These are phyloP conservation scores for Mortierella sp. DNA, from an alignment of 371 early-diverging fungal genomes.

Conservation along the genomic window DNA sequence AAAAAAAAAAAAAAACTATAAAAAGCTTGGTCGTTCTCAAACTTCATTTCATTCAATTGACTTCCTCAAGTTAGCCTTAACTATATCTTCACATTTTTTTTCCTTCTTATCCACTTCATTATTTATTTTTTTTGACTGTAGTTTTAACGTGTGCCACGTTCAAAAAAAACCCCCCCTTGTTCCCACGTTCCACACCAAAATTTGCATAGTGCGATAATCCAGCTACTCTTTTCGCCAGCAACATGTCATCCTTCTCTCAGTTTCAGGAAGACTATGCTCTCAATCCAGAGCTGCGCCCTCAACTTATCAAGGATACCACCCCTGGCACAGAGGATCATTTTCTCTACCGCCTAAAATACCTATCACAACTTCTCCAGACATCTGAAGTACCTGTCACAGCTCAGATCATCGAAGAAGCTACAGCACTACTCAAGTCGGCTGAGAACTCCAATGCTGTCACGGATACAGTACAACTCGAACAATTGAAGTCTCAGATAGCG, in stretches of 20 bases:
- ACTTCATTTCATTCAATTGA: too few relatives aligned
- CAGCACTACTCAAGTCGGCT: slow-evolving; percentile 22
- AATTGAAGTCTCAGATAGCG: slow-evolving; percentile 32
- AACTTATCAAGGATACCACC: slow-evolving; percentile 29
- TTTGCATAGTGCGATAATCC: neutral
- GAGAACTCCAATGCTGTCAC: slow-evolving; percentile 19
- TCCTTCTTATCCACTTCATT: too few relatives aligned
- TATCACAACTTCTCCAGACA: slow-evolving; percentile 43
- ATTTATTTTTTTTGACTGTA: neutral
- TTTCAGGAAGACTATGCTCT: slow-evolving; percentile 49
- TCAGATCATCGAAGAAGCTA: slow-evolving; percentile 31
- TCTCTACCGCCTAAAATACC: slow-evolving; percentile 31
- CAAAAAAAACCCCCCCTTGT: neutral
- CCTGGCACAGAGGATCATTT: slow-evolving; percentile 44
- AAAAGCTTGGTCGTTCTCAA: too few relatives aligned
- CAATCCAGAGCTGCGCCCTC: slow-evolving; percentile 29
- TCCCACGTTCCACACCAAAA: slow-evolving; percentile 1
- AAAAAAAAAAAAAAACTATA: too few relatives aligned
- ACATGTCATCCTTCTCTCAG: slow-evolving; percentile 24
- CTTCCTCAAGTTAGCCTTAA: too few relatives aligned
- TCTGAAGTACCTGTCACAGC: slow-evolving; percentile 27
- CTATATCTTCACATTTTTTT: too few relatives aligned
- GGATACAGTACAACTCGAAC: slow-evolving; percentile 17
- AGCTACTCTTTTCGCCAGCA: neutral
- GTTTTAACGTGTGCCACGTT: neutral